Evolutionary conservation across 2,329 filamentous ascomycete species (phyloP), one percentile per base, ranked within the genome.

Genomic region (Leptoxyphium fumago): DNA sequence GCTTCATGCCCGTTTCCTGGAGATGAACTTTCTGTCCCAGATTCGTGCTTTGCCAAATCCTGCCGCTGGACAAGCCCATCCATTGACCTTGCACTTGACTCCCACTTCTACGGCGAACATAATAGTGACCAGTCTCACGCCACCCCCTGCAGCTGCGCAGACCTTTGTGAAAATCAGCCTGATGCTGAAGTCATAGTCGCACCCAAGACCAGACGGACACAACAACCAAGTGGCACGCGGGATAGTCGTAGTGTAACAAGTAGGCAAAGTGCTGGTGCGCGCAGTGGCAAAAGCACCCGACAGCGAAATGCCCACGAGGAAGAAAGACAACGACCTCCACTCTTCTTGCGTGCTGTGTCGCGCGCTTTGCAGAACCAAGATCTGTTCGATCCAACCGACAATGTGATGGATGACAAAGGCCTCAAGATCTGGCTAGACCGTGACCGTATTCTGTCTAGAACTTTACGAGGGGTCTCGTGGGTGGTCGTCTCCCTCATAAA

Each of bases 141-240:
- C 91, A 1, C 69, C 78, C 1, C 78, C 80, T 3, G 63, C 82
- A 1, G 68, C 76, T 2, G 75, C 79, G 41, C 73, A 77, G 1
- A 73, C 84, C 0, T 98, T 98, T 59, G 86, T 84, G 21, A 96
- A 95, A 63, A 84, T 98, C 42, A 83, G 85, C 0, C 88, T 0
- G 87, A 96, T 59, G 89, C 89, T 17, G 91, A 98, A 64, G 88
- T 98, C 41, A 94, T 96, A 51, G 91, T 98, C 47, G 91, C 91
- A 2, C 91, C 91, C 1, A 98, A 98, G 66, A 82, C 81, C 21
- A 77, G 89, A 44, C 73, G 82, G 38, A 29, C 43, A 10, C 43
- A 50, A 28, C 87, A 84, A 60, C 67, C 73, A 29, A 73, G 66
- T 46, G 64, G 67, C 28, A 75, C 70, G n/a, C 76, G 78, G 32